Conservation (phyloP, 306 rosid species). For the Macrotyloma uniflorum region DNA sequence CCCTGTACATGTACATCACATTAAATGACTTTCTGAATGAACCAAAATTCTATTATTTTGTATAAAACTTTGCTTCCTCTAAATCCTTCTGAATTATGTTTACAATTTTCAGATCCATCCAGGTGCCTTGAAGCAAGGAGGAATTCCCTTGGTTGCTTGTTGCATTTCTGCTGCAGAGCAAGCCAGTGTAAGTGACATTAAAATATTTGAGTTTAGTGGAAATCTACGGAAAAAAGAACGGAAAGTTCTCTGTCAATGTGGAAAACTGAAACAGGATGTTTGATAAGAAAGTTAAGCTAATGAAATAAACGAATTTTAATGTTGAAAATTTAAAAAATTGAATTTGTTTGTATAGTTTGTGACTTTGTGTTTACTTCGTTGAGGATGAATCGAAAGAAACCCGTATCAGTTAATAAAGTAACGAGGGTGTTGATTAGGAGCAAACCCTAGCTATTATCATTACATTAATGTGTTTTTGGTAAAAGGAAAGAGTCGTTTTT, state of each 20-base stretch:
- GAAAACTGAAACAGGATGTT: conserved; percentile 6
- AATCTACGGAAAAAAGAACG: conserved; percentile 3
- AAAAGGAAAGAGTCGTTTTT: not conserved
- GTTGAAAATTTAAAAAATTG: conserved; percentile 15
- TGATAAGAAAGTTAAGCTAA: conserved; percentile 3
- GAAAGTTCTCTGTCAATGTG: conserved; percentile 10
- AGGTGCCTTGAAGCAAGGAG: conserved; percentile 84
- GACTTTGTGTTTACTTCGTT: conserved; percentile 7
- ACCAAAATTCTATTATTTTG: conserved; percentile 15
- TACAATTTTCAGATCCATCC: conserved; percentile 85
- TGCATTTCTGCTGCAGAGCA: conserved; percentile 91
- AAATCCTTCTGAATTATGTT: conserved; percentile 30
- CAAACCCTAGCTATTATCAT: not conserved
- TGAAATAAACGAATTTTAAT: conserved; percentile 6
- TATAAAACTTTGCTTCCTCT: conserved; percentile 18
- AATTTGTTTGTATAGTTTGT: conserved; percentile 10
- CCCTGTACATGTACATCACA: not conserved
- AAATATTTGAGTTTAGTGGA: conserved; percentile 27
- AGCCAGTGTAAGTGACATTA: conserved; percentile 73
- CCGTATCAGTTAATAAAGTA: conserved; percentile 22
- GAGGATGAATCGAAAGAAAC: conserved; percentile 8
- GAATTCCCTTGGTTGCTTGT: conserved; percentile 84
- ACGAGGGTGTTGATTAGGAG: not conserved
- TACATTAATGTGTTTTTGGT: not conserved
- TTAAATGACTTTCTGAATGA: not conserved